Percentiles rank a stretch among this genome's conserved stretches.
Evolutionary conservation across 441 rosid genomes (phyloP).

Genomic region (Croton setiger): DNA sequence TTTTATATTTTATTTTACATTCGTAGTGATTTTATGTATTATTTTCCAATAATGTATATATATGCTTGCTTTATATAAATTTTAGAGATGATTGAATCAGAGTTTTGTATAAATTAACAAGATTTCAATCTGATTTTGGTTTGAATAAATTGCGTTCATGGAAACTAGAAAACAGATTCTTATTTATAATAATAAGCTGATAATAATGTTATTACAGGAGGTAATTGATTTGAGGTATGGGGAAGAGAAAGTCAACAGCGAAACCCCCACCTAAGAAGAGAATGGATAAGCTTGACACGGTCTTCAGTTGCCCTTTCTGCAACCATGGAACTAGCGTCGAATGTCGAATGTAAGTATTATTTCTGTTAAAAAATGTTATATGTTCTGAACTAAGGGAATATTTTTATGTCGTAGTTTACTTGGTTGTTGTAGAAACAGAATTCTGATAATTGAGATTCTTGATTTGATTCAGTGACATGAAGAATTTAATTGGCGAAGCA

Average conservation of each 20-base stretch:
- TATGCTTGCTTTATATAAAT: background rate
- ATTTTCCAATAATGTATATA: background rate
- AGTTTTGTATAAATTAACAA: background rate
- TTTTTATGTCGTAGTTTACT: background rate
- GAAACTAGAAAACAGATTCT: too few species aligned
- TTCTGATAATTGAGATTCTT: constrained; percentile 1
- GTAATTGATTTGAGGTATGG: constrained; percentile 9
- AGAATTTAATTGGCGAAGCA: constrained; percentile 64
- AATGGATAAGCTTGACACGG: constrained; percentile 76
- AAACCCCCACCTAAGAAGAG: constrained; percentile 28
- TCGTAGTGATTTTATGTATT: background rate
- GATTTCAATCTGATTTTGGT: background rate
- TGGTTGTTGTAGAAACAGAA: background rate
- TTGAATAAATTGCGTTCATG: too few species aligned
- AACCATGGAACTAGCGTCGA: constrained; percentile 95
- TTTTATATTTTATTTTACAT: background rate
- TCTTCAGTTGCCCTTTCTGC: constrained; percentile 95
- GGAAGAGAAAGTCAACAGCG: constrained; percentile 25
- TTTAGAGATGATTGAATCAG: background rate
- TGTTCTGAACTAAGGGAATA: background rate
- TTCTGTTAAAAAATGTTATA: background rate
- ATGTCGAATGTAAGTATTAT: constrained; percentile 57
- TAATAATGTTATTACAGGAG: background rate
- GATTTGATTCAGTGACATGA: constrained; percentile 51
- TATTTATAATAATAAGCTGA: background rate